These are phyloP conservation scores for Nicotiana paniculata DNA, from an alignment of 257 asterid species.

Conservation along the genomic window DNA sequence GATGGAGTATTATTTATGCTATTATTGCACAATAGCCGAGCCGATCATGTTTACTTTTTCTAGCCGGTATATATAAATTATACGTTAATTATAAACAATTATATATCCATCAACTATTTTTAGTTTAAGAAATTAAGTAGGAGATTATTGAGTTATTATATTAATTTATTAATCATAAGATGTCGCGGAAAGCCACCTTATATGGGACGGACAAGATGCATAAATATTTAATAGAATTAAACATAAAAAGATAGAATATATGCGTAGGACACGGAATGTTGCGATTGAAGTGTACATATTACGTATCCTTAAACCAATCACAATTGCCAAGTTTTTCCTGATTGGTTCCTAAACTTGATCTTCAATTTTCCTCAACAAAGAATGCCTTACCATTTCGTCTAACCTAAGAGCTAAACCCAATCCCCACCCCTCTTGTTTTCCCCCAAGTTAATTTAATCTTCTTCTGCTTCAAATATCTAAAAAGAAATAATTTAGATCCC, in stretches of 20 bases:
- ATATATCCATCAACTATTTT: too few species aligned
- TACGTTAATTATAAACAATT: too few species aligned
- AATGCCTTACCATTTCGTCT: constrained; percentile 4
- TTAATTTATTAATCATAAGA: too few species aligned
- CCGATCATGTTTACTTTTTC: too few species aligned
- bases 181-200: too few species aligned
- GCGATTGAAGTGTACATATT: not conserved
- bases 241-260: not conserved
- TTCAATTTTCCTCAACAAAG: not conserved
- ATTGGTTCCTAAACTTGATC: not conserved
- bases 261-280: not conserved
- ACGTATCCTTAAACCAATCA: constrained; percentile 10
- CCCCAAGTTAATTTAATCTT: not conserved
- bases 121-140: too few species aligned
- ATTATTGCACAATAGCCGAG: too few species aligned
- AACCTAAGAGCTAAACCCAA: not conserved
- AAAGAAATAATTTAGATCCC: not conserved
- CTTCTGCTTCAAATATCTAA: not conserved
- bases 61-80: too few species aligned
- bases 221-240: not conserved
- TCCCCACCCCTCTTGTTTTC: not conserved
- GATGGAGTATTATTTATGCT: too few species aligned
- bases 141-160: too few species aligned
- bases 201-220: too few species aligned
- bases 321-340: not conserved